A percentile compares a stretch with the other conserved stretches of the same genome.
These are phyloP conservation scores for Lodderomyces pseudojiufengensis DNA, from an alignment of 1,139 yeast species.

Conservation along the genomic window DNA sequence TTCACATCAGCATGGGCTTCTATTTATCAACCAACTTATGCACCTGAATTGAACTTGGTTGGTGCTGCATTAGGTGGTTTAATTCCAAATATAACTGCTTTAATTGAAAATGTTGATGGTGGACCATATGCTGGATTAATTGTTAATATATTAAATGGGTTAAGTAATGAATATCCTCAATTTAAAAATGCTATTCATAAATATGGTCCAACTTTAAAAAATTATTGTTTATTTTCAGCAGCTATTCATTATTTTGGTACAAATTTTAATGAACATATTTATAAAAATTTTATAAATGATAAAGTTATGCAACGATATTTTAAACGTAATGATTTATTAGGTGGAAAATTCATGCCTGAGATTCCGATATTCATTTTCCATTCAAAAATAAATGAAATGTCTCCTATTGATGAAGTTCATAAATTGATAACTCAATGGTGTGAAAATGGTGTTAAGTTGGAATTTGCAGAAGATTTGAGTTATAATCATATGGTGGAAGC, in stretches of 20 bases:
- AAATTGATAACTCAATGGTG: constrained; percentile 31
- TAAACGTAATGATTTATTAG: constrained; percentile 21
- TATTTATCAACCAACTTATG: constrained; percentile 27
- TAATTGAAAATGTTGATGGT: constrained; percentile 20
- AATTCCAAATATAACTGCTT: constrained; percentile 22
- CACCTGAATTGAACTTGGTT: constrained; percentile 28
- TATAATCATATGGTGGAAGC: constrained; percentile 28
- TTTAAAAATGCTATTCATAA: constrained; percentile 9
- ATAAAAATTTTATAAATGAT: constrained; percentile 16
- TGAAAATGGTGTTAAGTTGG: constrained; percentile 23
- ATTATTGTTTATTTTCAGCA: constrained; percentile 15
- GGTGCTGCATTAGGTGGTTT: constrained; percentile 37
- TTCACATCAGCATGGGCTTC: constrained; percentile 35
- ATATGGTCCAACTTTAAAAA: constrained; percentile 5
- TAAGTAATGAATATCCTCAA: constrained; percentile 14
- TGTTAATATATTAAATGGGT: constrained; percentile 18
- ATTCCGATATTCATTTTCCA: constrained; percentile 35
- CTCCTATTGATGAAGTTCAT: constrained; percentile 22
- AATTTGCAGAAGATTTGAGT: constrained; percentile 22
- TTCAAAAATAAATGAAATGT: constrained; percentile 27
- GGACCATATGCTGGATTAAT: constrained; percentile 22
- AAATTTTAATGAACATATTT: constrained; percentile 16
- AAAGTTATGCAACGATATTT: constrained; percentile 15
- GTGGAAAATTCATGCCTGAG: constrained; percentile 18
- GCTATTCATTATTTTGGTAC: constrained; percentile 13